Conservation (phyloP, 805 yeast genomes). For the Cyberlindnera amylophila region DNA sequence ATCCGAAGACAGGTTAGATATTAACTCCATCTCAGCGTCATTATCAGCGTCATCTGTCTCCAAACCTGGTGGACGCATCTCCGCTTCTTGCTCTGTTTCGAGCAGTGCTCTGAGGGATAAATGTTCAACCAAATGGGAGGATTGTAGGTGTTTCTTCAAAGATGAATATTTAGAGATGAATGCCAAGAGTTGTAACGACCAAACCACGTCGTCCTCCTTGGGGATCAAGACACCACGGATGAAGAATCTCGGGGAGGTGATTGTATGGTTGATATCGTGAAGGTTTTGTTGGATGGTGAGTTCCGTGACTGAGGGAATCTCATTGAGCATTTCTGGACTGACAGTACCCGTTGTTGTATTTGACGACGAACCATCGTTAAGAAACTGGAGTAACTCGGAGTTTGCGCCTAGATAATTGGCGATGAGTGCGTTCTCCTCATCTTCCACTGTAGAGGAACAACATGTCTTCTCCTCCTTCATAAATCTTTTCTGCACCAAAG, state of each 20-base stretch:
- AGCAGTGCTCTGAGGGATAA: conserved; percentile 48
- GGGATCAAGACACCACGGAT: conserved; percentile 77
- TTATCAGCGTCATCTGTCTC: conserved; percentile 34
- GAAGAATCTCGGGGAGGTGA: conserved; percentile 49
- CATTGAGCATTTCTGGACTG: not conserved
- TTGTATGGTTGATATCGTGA: conserved; percentile 24
- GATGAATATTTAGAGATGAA: conserved; percentile 89
- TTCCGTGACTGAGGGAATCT: conserved; percentile 10
- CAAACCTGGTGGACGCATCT: conserved; percentile 21
- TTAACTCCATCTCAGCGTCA: conserved; percentile 37
- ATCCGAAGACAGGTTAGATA: conserved; percentile 27
- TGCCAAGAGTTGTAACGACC: conserved; percentile 90
- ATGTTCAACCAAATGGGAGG: conserved; percentile 69
- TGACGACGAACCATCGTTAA: not conserved
- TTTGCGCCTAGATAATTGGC: conserved; percentile 7
- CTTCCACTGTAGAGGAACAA: conserved; percentile 1
- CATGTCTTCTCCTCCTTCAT: conserved; percentile 1
- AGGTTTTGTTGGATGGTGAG: conserved; percentile 11
- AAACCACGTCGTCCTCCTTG: conserved; percentile 86
- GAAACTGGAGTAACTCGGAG: conserved; percentile 11
- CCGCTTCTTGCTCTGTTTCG: conserved; percentile 22
- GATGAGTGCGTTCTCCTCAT: conserved; percentile 5
- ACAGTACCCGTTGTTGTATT: not conserved
- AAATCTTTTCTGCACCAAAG: conserved; percentile 14
- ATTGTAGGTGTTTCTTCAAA: conserved; percentile 68